These are phyloP conservation scores for Populus alba DNA, from an alignment of 345 rosid genomes.

Conservation along the genomic window DNA sequence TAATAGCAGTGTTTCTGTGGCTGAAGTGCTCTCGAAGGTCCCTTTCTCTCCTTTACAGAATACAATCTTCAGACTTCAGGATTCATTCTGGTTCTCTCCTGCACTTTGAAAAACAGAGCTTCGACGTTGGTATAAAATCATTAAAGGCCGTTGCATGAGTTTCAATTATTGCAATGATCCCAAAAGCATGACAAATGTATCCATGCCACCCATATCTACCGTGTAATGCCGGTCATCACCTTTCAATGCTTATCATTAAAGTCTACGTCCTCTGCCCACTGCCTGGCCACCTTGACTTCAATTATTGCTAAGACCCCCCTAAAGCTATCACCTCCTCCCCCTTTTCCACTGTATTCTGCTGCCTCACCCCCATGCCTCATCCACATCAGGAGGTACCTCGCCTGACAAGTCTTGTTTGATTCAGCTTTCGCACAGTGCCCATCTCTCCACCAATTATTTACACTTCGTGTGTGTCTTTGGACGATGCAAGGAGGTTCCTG, in stretches of 20 bases:
- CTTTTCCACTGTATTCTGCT: background rate
- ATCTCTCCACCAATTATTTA: too few species aligned
- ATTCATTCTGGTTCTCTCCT: background rate
- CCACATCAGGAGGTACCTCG: background rate
- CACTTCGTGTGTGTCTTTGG: too few species aligned
- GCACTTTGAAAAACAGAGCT: background rate
- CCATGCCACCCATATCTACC: background rate
- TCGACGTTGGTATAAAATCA: background rate
- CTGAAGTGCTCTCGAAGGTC: background rate
- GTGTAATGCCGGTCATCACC: slow-evolving; percentile 7
- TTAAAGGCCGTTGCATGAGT: slow-evolving; percentile 3
- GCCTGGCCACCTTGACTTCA: background rate
- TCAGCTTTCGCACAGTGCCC: too few species aligned
- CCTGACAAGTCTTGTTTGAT: background rate
- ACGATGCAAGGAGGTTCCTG: too few species aligned
- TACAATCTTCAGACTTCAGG: background rate
- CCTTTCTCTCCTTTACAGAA: background rate
- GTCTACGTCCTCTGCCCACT: background rate
- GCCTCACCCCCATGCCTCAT: background rate
- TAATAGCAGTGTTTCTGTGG: background rate
- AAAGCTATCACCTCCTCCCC: background rate
- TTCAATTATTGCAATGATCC: slow-evolving; percentile 17
- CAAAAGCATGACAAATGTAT: slow-evolving; percentile 19
- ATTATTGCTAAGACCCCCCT: slow-evolving; percentile 7
- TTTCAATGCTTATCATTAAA: background rate